Evolutionary conservation across 257 asterid genomes (phyloP).

Genomic region (Marsdenia floribunda): DNA sequence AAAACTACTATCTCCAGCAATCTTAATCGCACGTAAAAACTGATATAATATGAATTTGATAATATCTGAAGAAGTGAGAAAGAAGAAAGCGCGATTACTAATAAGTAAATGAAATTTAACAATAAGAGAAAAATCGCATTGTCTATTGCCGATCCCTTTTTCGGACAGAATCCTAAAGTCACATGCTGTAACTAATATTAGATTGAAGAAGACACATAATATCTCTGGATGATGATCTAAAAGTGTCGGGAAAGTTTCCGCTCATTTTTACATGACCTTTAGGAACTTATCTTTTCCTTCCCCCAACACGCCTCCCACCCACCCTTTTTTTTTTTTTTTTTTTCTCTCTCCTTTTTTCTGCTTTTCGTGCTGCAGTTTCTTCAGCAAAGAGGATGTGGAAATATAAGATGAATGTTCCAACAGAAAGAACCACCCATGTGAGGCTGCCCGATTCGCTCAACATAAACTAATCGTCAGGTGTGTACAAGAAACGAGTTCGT

Average conservation of each 20-base stretch:
- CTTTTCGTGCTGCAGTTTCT: not conserved
- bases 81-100: too few species aligned
- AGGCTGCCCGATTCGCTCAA: conserved; percentile 13
- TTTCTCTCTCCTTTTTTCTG: not conserved
- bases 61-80: too few species aligned
- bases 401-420: conserved; percentile 16
- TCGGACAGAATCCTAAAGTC: not conserved
- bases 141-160: not conserved
- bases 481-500: conserved; percentile 7
- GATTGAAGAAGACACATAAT: not conserved
- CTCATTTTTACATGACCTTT: not conserved
- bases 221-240: not conserved
- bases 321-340: too few species aligned
- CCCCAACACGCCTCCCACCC: too few species aligned
- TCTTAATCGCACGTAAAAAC: too few species aligned
- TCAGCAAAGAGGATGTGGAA: not conserved
- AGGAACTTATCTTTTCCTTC: not conserved
- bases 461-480: conserved; percentile 10
- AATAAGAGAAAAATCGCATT: too few species aligned
- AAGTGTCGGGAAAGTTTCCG: not conserved
- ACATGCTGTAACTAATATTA: not conserved
- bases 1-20: too few species aligned
- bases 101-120: too few species aligned
- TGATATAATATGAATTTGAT: too few species aligned
- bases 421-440: conserved; percentile 28